Conservation (phyloP, 305 asterid genomes). For the Fraxinus velutina region DNA sequence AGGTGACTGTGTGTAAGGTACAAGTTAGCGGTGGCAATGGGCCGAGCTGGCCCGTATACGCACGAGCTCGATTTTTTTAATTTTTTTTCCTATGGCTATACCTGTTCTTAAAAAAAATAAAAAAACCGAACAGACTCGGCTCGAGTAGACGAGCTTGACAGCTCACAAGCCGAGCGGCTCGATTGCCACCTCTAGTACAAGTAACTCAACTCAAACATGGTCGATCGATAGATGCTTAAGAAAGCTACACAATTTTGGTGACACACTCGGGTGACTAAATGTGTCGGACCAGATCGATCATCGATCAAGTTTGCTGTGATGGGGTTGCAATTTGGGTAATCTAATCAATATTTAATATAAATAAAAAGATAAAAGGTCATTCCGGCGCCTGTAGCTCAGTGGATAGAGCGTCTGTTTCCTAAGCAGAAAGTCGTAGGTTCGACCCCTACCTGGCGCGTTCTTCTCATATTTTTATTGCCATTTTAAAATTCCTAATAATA, state of each 20-base stretch:
- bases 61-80: too few relatives aligned
- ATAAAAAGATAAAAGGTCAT: background rate
- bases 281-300: background rate
- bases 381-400: constrained; percentile 57
- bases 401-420: constrained; percentile 80
- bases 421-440: constrained; percentile 88
- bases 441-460: constrained; percentile 62
- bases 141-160: too few relatives aligned
- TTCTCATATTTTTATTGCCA: background rate
- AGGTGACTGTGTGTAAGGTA: background rate
- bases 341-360: background rate
- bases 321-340: background rate
- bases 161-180: too few relatives aligned
- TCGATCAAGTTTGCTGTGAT: background rate
- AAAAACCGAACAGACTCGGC: too few relatives aligned
- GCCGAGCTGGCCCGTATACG: too few relatives aligned
- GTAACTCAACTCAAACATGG: background rate
- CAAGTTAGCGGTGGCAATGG: background rate
- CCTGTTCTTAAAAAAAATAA: too few relatives aligned
- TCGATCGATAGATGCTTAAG: background rate
- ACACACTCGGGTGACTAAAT: background rate
- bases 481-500: background rate
- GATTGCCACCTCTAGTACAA: background rate
- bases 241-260: background rate
- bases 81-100: too few relatives aligned